Base-by-base conservation (phyloP, 345 rosid genomes). In the Chamaenerion angustifolium region DNA sequence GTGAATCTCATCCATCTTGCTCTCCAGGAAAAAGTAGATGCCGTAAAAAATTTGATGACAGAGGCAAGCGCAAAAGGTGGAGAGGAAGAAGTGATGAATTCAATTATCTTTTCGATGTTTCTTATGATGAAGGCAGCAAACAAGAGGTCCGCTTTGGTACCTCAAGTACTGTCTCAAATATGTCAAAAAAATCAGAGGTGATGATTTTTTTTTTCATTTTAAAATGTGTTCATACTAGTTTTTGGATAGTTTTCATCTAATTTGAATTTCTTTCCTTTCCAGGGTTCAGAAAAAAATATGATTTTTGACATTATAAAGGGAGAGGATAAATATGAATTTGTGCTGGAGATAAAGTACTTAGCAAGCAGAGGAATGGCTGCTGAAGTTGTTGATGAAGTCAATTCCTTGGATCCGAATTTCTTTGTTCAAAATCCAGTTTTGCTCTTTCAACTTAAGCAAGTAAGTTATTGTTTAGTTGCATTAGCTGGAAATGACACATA, bases 361-460 rank as follows among this genome's bases (percentile, higher is more conserved):
- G 81, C 85, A 55, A 66, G 76, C 66, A 75, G 62, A 69, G 98
- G 95, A 72, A 77, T 86, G 98, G 75, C 83, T 50, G 78, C 81
- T 43, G 94, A 90, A 72, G 89, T 81, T 64, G 77, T 75, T 56
- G 59, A 70, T 47, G 92, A 86, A 76, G 68, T 86, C 67, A 86
- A 69, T 64, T 55, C 78, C 31, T 56, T 81, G 73, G 94, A 90
- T 78, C 78, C 92, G 16, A 69, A 66, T 15, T 73, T 83, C 49
- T 86, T 90, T 65, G 42, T 53, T 25, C 79, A 90, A 65, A 81
- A 90, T 61, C 83, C 82, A 18, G 16, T 65, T 59, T 65, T 81
- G 62, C 81, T 76, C 45, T 86, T 90, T 70, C 94, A 80, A 61
- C 87, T 90, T 46, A 90, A 83, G 86, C 98, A 86, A 85, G 98